phyloP scores from a whole-genome alignment of 331 rosid genomes.

The Acacia concinna region DNA sequence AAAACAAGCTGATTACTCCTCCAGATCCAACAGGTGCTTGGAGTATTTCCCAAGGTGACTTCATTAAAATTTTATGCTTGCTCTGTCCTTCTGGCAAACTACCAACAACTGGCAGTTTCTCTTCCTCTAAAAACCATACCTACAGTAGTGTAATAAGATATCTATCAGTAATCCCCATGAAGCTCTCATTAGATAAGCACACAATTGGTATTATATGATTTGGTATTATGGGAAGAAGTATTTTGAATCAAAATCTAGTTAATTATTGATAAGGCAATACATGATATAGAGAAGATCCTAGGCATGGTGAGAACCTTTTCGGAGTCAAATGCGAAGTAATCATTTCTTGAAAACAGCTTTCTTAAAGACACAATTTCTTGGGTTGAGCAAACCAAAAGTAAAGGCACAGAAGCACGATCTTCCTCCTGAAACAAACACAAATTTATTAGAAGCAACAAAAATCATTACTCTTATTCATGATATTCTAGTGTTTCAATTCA shows the following conservation, averaged over 20 bases:
- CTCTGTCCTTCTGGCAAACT: constrained; percentile 52
- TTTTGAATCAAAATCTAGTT: constrained; percentile 7
- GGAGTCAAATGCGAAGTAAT: constrained; percentile 62
- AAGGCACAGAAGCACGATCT: constrained; percentile 57
- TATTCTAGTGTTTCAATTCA: constrained; percentile 5
- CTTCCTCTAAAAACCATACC: constrained; percentile 91
- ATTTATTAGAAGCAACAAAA: constrained; percentile 22
- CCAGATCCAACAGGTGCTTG: constrained; percentile 86
- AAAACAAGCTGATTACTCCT: constrained; percentile 69
- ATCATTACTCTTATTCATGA: neutral
- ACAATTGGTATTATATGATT: neutral
- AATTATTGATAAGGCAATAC: constrained; percentile 4
- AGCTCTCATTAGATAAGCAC: constrained; percentile 12
- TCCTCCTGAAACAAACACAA: constrained; percentile 59
- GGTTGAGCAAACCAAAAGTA: constrained; percentile 71
- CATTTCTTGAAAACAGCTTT: constrained; percentile 55
- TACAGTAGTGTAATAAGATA: constrained; percentile 32
- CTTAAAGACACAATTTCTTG: constrained; percentile 49
- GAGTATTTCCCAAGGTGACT: constrained; percentile 94
- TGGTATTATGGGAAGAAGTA: neutral
- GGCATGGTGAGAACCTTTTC: constrained; percentile 56
- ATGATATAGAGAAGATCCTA: constrained; percentile 30
- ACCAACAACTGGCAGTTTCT: constrained; percentile 82
- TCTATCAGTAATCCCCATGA: constrained; percentile 14
- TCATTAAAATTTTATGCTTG: constrained; percentile 73